Evolutionary conservation across 768 basidiomycete genomes (phyloP).

Genomic region (Pisolithus sp.): DNA sequence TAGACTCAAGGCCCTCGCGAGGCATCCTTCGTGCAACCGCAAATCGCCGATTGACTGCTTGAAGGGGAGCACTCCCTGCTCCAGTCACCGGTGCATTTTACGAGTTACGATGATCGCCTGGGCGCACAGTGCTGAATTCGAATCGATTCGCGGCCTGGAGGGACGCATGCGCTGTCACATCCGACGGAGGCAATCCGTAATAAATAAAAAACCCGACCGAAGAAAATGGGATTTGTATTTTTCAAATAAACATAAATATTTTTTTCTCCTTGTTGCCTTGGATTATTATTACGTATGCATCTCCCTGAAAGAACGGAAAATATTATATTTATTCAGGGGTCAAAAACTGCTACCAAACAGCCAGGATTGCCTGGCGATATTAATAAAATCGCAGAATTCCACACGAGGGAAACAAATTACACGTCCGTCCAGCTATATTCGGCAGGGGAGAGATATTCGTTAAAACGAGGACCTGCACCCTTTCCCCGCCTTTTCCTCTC

Average conservation of each 20-base stretch:
- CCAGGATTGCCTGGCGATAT: conserved; percentile 46
- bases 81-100: too few relatives aligned
- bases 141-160: neutral
- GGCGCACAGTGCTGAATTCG: too few relatives aligned
- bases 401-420: conserved; percentile 64
- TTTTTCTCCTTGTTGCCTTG: conserved; percentile 6
- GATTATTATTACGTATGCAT: conserved; percentile 48
- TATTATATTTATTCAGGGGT: conserved; percentile 28
- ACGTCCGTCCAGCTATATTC: conserved; percentile 57
- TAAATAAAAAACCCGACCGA: too few relatives aligned
- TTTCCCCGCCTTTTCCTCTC: conserved; percentile 53
- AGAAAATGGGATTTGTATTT: conserved; percentile 8
- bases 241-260: conserved; percentile 31
- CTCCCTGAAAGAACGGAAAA: conserved; percentile 34
- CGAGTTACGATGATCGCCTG: too few relatives aligned
- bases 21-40: conserved; percentile 20
- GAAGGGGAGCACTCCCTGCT: too few relatives aligned
- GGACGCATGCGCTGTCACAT: conserved; percentile 8
- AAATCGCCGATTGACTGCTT: conserved; percentile 23
- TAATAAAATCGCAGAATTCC: conserved; percentile 48
- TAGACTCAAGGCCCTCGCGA: conserved; percentile 10
- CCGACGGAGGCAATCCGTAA: conserved; percentile 11
- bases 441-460: conserved; percentile 61
- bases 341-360: conserved; percentile 41
- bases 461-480: conserved; percentile 65